Percentiles rank a stretch among this genome's conserved stretches.
Evolutionary conservation across 768 basidiomycete genomes (phyloP).

Genomic region (Russula foetens): DNA sequence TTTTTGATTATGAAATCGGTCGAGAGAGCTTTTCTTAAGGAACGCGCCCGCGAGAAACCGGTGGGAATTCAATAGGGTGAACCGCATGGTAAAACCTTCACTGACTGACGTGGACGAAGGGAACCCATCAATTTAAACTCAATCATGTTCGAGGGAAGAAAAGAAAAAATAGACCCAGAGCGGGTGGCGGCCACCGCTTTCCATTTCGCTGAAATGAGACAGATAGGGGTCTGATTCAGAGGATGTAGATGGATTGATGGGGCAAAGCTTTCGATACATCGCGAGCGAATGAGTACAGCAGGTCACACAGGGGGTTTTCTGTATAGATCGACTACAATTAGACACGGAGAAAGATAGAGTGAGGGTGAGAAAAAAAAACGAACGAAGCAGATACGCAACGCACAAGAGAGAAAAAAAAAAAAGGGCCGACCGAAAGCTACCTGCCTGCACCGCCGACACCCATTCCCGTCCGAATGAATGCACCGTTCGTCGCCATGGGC

Average conservation of each 20-base stretch:
- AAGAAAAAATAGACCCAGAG: neutral
- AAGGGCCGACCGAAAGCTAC: neutral
- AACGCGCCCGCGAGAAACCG: neutral
- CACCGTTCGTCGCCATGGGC: conserved; percentile 20
- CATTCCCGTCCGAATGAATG: conserved; percentile 18
- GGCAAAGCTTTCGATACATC: no score
- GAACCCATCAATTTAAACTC: conserved; percentile 1
- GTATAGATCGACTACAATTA: no score
- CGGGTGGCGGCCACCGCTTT: neutral
- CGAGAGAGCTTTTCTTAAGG: neutral
- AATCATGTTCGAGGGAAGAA: neutral
- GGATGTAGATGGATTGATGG: no score
- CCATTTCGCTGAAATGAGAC: conserved; percentile 4
- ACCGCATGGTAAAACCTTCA: neutral
- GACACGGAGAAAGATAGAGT: neutral
- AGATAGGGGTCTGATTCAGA: neutral
- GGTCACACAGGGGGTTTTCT: no score
- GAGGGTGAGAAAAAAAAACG: conserved; percentile 12
- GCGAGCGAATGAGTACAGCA: no score
- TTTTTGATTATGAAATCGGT: neutral
- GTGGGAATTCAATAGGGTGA: neutral
- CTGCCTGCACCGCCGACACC: conserved; percentile 18
- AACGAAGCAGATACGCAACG: conserved; percentile 17
- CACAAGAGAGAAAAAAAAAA: no score
- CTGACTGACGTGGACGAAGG: neutral